phyloP scores from a whole-genome alignment of 2,329 filamentous ascomycete genomes.

The Talaromyces rugulosus region DNA sequence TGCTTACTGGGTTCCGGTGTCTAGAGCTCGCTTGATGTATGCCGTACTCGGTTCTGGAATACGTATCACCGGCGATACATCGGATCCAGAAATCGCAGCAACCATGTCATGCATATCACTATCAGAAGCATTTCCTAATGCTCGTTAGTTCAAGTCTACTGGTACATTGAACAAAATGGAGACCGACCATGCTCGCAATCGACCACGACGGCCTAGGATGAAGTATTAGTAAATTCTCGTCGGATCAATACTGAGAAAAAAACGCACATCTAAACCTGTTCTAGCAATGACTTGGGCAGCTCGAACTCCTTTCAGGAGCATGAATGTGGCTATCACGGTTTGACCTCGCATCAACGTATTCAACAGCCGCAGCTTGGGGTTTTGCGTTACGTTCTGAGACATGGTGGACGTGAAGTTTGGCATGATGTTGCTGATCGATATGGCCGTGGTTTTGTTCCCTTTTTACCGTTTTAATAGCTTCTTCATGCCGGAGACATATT shows the following conservation, averaged over 20 bases:
- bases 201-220: not conserved
- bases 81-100: constrained; percentile 5
- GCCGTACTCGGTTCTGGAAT: constrained; percentile 2
- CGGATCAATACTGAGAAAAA: not conserved
- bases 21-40: constrained; percentile 3
- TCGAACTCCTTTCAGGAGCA: constrained; percentile 4
- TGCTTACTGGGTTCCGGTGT: constrained; percentile 5
- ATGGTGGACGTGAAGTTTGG: not conserved
- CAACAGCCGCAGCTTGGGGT: not conserved
- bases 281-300: constrained; percentile 1
- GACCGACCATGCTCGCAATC: constrained; percentile 5
- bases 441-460: too few species aligned
- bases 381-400: not conserved
- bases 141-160: not conserved
- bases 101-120: constrained; percentile 6
- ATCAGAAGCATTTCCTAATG: constrained; percentile 1
- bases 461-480: too few species aligned
- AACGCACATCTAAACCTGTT: constrained; percentile 3
- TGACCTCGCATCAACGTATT: not conserved
- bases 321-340: constrained; percentile 2
- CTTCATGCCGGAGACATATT: too few species aligned
- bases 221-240: not conserved
- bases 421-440: too few species aligned
- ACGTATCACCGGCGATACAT: constrained; percentile 2
- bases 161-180: not conserved